These are phyloP conservation scores for Lantana camara DNA, from an alignment of 257 asterid genomes.

Conservation along the genomic window DNA sequence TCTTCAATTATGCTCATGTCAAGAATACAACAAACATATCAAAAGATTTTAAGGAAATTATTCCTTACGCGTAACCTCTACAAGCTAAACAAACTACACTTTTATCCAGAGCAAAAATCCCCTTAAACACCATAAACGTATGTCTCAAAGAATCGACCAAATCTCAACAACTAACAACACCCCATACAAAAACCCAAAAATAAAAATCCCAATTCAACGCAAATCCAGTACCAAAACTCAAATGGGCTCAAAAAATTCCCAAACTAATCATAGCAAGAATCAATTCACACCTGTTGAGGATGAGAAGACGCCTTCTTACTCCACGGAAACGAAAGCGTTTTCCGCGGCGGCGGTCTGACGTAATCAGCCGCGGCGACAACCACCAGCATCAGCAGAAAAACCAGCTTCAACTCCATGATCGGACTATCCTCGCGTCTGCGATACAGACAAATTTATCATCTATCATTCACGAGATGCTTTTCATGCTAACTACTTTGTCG, in stretches of 20 bases:
- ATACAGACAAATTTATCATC: no score
- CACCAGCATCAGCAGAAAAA: constrained; percentile 13
- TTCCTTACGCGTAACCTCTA: constrained; percentile 3
- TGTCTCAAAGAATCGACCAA: background rate
- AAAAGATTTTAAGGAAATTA: background rate
- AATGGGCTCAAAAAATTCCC: background rate
- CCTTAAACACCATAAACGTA: background rate
- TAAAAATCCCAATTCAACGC: background rate
- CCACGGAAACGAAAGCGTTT: constrained; percentile 65
- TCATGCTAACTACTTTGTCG: background rate
- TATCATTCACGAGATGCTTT: background rate
- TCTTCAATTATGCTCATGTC: background rate
- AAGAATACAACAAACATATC: background rate
- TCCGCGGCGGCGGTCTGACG: constrained; percentile 70
- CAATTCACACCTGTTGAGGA: constrained; percentile 62
- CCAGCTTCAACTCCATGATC: constrained; percentile 29
- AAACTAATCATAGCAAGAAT: background rate
- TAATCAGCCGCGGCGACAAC: constrained; percentile 42
- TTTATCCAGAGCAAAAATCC: background rate
- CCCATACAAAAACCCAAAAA: no score
- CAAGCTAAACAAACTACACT: background rate
- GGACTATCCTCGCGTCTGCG: background rate
- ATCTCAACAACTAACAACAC: background rate
- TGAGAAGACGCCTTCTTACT: constrained; percentile 45
- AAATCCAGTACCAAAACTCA: background rate